Evolutionary conservation across 441 rosid genomes (phyloP).

Genomic region (Populus tomentosa): DNA sequence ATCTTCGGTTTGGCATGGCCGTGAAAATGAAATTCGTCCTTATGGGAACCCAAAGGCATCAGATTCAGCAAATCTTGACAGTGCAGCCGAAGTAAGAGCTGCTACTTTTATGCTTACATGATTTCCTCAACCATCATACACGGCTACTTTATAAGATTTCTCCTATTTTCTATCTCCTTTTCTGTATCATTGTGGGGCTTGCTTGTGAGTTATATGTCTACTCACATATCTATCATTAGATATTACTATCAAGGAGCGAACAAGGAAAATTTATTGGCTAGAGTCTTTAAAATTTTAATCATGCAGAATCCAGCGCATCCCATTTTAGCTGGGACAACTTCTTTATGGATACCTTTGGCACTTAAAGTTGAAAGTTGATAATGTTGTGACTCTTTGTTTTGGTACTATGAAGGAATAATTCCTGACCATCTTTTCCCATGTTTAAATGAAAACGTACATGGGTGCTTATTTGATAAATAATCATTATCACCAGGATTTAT

Average conservation of each 20-base stretch:
- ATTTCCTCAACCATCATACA: neutral
- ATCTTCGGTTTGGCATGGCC: conserved; percentile 94
- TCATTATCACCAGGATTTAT: neutral
- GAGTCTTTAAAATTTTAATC: neutral
- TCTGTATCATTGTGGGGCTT: neutral
- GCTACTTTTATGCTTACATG: neutral
- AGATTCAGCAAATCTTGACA: conserved; percentile 97
- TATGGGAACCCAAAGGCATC: conserved; percentile 97
- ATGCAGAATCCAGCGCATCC: neutral
- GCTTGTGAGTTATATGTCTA: neutral
- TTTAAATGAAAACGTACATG: neutral
- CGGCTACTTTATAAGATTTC: conserved; percentile 1
- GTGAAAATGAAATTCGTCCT: conserved; percentile 97
- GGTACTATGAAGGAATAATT: neutral
- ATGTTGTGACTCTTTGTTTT: neutral
- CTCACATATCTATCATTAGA: neutral
- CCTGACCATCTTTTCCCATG: neutral
- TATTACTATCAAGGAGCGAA: neutral
- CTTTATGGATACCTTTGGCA: neutral
- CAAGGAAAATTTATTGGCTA: neutral
- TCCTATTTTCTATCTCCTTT: neutral
- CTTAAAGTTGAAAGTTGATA: neutral
- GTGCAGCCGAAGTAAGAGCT: conserved; percentile 89
- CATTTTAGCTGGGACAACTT: neutral
- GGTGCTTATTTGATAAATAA: conserved; percentile 4